A percentile compares a stretch with the other conserved stretches of the same genome.
Conservation (phyloP, 2,329 filamentous ascomycete genomes). For the Colletotrichum sp. region DNA sequence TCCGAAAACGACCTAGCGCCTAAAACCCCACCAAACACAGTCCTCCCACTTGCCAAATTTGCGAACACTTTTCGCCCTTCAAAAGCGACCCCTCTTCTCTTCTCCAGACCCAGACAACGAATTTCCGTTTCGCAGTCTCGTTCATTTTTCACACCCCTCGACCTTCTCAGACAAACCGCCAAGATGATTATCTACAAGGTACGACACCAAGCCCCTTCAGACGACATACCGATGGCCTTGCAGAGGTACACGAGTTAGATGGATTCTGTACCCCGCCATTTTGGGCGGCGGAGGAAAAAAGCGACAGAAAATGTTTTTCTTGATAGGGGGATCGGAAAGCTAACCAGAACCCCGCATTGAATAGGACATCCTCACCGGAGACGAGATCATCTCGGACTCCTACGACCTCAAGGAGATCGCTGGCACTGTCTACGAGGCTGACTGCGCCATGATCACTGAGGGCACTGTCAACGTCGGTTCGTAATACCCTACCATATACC, state of each 20-base stretch:
- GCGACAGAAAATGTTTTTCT: not conserved
- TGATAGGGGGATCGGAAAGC: not conserved
- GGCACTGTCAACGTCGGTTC: slow-evolving; percentile 75
- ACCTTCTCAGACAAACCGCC: slow-evolving; percentile 43
- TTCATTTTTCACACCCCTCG: slow-evolving; percentile 32
- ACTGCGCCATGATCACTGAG: slow-evolving; percentile 89
- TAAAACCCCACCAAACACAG: slow-evolving; percentile 25
- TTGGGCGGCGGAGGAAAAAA: not conserved
- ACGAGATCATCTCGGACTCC: slow-evolving; percentile 97
- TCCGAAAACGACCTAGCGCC: slow-evolving; percentile 14
- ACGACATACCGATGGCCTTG: not conserved
- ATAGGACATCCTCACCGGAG: slow-evolving; percentile 86
- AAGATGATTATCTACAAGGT: slow-evolving; percentile 81
- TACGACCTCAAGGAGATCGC: slow-evolving; percentile 84
- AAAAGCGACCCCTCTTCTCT: slow-evolving; percentile 19
- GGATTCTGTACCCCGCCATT: slow-evolving; percentile 12
- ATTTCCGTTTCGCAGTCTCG: slow-evolving; percentile 23
- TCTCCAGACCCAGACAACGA: slow-evolving; percentile 19
- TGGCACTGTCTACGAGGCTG: slow-evolving; percentile 83
- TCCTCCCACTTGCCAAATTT: slow-evolving; percentile 26
- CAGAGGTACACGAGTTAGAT: not conserved
- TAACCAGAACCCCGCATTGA: slow-evolving; percentile 30
- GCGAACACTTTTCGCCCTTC: slow-evolving; percentile 23
- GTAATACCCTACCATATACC: slow-evolving; percentile 35
- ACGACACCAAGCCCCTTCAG: slow-evolving; percentile 27